Percentiles rank a stretch among this genome's conserved stretches.
Evolutionary conservation across 2,329 filamentous ascomycete genomes (phyloP).

Genomic region (Metarhizium rileyi): DNA sequence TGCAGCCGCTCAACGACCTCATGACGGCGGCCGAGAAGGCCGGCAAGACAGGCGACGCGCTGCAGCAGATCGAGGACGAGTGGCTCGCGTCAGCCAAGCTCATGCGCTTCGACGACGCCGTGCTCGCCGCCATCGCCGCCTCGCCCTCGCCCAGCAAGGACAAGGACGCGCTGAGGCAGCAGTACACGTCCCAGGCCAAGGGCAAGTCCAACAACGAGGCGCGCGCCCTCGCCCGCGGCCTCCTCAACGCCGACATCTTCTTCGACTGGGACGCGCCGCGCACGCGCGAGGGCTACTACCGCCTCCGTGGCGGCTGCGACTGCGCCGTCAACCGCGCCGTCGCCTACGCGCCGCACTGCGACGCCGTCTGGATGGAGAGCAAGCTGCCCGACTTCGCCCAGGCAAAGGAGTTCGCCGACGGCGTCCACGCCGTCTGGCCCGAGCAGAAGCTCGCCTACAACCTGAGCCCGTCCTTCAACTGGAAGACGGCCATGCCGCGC

Average conservation of each 20-base stretch:
- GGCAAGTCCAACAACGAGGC: constrained; percentile 83
- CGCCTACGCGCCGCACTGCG: constrained; percentile 86
- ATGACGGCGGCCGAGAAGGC: constrained; percentile 77
- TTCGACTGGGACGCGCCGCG: constrained; percentile 95
- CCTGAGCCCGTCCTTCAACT: constrained; percentile 98
- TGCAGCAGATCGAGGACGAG: constrained; percentile 85
- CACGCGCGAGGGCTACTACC: constrained; percentile 91
- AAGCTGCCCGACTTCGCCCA: constrained; percentile 88
- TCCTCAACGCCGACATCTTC: constrained; percentile 73
- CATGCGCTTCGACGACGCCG: constrained; percentile 84
- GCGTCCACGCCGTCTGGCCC: constrained; percentile 89
- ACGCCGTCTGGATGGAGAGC: constrained; percentile 99
- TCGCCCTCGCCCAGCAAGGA: constrained; percentile 51
- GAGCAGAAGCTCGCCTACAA: constrained; percentile 99
- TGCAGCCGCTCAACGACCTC: constrained; percentile 80
- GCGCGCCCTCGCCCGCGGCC: constrained; percentile 63
- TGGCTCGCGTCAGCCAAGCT: constrained; percentile 75
- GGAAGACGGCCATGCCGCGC: constrained; percentile 92
- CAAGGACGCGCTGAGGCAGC: constrained; percentile 55
- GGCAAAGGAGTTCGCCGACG: constrained; percentile 85
- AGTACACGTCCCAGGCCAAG: constrained; percentile 59
- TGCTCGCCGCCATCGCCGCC: constrained; percentile 69
- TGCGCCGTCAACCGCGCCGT: constrained; percentile 85
- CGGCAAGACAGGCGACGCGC: constrained; percentile 69
- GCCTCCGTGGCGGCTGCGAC: constrained; percentile 82